Conservation (phyloP, 768 basidiomycete genomes). For the Tulasnella calospora region DNA sequence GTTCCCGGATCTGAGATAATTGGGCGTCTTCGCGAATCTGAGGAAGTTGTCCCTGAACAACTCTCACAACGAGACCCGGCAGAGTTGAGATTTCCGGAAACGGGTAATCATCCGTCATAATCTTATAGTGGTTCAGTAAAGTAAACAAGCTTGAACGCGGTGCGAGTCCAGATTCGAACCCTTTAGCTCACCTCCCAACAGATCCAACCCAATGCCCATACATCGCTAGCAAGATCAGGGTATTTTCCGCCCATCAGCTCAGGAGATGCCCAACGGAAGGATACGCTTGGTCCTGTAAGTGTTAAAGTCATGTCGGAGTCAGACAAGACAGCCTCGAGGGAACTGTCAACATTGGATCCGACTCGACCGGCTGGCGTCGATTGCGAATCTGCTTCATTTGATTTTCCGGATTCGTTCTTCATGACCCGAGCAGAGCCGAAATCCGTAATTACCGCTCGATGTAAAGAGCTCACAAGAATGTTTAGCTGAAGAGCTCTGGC, state of each 20-base stretch:
- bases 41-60: no score
- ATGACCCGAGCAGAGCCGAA: not conserved
- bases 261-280: not conserved
- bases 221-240: not conserved
- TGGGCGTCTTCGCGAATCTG: no score
- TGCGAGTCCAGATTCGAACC: no score
- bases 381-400: no score
- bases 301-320: not conserved
- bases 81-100: no score
- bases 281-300: not conserved
- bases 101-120: no score
- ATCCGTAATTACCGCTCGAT: not conserved
- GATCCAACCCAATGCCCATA: not conserved
- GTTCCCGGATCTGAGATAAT: no score
- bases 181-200: not conserved
- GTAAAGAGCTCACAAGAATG: no score
- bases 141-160: no score
- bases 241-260: not conserved
- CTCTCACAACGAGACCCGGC: no score
- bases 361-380: not conserved
- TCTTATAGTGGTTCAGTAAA: no score
- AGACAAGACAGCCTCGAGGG: not conserved
- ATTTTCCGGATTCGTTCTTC: not conserved
- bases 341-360: not conserved
- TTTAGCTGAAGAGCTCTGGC: not conserved